Conservation (phyloP, 1,284 basidiomycete genomes). For the Puccinia polysora region DNA sequence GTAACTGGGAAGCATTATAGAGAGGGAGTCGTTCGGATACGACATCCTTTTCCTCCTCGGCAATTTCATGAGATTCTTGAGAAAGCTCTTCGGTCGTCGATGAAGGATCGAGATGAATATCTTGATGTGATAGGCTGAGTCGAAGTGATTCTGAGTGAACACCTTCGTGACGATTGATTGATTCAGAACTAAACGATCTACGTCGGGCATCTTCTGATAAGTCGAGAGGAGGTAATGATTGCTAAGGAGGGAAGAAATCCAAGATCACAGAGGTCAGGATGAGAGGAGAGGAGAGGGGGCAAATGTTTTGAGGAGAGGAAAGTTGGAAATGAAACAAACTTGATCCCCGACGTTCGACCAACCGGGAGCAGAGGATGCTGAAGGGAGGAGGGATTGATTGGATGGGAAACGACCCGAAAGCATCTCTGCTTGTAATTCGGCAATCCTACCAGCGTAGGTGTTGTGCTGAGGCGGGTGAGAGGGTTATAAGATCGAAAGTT, state of each 20-base stretch:
- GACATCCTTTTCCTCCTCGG: conserved; percentile 8
- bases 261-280: not conserved
- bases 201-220: not conserved
- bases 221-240: not conserved
- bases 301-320: not conserved
- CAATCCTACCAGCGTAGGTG: conserved; percentile 36
- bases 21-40: conserved; percentile 11
- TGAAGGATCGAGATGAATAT: not conserved
- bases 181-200: conserved; percentile 28
- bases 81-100: not conserved
- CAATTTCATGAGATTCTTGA: not conserved
- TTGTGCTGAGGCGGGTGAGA: conserved; percentile 17
- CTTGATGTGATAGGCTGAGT: not conserved
- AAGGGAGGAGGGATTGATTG: not conserved
- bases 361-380: not conserved
- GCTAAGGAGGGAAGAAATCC: not conserved
- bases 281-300: not conserved
- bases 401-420: not conserved
- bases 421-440: conserved; percentile 32
- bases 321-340: not conserved
- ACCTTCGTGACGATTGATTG: conserved; percentile 9
- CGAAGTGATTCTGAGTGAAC: not conserved
- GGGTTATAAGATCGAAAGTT: not conserved
- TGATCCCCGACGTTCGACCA: not conserved
- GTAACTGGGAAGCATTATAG: conserved; percentile 7